A percentile compares a stretch with the other conserved stretches of the same genome.
phyloP scores from a whole-genome alignment of 139 green algal species.

The Chara braunii region DNA sequence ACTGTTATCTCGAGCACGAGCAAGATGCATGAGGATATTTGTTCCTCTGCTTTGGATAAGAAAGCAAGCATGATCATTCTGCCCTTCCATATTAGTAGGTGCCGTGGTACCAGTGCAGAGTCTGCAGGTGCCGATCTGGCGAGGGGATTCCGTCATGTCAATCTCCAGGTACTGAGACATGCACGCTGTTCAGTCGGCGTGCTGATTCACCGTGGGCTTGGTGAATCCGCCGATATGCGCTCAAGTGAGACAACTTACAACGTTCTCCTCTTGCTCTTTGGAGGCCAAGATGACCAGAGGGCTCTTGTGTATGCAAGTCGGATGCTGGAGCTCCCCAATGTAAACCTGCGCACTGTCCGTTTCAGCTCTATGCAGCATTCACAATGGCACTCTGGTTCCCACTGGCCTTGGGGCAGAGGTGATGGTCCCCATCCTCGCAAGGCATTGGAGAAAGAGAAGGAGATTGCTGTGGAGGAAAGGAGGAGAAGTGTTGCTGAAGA shows the following conservation, averaged over 20 bases:
- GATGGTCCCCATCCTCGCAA: not conserved
- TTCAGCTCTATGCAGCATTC: conserved; percentile 18
- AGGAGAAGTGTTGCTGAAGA: not conserved
- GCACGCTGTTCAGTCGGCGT: conserved; percentile 33
- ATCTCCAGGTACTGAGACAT: conserved; percentile 9
- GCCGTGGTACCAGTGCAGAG: conserved; percentile 1
- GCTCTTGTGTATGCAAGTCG: conserved; percentile 20
- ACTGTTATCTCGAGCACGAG: conserved; percentile 25
- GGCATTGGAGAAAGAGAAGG: not conserved
- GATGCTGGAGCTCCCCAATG: conserved; percentile 33
- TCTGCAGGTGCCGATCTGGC: not conserved
- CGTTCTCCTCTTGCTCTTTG: conserved; percentile 35
- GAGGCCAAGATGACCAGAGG: conserved; percentile 31
- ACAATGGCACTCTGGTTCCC: not conserved
- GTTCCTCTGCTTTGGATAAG: conserved; percentile 22
- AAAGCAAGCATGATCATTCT: conserved; percentile 28
- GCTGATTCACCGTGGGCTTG: conserved; percentile 24
- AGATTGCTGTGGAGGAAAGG: not conserved
- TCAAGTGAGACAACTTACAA: not conserved
- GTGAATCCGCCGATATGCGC: conserved; percentile 7
- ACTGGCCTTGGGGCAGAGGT: not conserved
- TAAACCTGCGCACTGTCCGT: conserved; percentile 12
- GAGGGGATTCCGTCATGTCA: conserved; percentile 30
- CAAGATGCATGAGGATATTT: conserved; percentile 42
- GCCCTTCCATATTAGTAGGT: conserved; percentile 32